Base-by-base conservation (phyloP, 1,139 yeast species). In the Nakaseomyces kungkrabaensis region DNA sequence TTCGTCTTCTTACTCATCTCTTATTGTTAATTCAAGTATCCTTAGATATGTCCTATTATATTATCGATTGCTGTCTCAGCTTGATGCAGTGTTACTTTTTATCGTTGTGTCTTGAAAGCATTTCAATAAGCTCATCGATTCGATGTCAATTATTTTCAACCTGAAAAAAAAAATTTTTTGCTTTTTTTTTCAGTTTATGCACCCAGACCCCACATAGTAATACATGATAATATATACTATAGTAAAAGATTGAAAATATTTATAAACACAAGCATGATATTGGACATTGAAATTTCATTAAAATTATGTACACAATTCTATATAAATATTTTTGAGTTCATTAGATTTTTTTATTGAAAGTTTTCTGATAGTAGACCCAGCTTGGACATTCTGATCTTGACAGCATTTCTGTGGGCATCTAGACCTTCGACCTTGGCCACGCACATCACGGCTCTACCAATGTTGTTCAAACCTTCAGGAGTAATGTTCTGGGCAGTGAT, bases 351-450 rank as follows among this genome's bases (percentile, higher is more conserved):
- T 54, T 52, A 66, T 36, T 57, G 57, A 47, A 68, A 68, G 40
- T 55, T 60, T 24, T 60, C 48, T 37, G 70, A 68, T 50, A 71
- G 55, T 47, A 70, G 54, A 3, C 89, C 89, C 48, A 85, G 71
- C 62, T 85, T 83, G 56, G 83, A 88, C 85, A 90, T 81, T 74
- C 98, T 81, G 43, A 92, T 83, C 68, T 88, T 88, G 48, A 90
- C 96, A 8, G 98, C 98, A 65, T 89, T 86, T 69, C 97, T 81
- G 73, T 92, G 98, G 10, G 92, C 98, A 68, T 90, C 97, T 54
- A 92, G 77, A 1, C 99, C 98, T 71, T 92, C 98, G 44, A 89
- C 94, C 46, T 81, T 89, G n/a, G 99, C 98, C 56, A 92, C 78
- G 31, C 89, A 81, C 95, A 92, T 92, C 22, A 94, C 97, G 1